Evolutionary conservation across 148 eudicot species (phyloP).

Genomic region (Talinum fruticosum): DNA sequence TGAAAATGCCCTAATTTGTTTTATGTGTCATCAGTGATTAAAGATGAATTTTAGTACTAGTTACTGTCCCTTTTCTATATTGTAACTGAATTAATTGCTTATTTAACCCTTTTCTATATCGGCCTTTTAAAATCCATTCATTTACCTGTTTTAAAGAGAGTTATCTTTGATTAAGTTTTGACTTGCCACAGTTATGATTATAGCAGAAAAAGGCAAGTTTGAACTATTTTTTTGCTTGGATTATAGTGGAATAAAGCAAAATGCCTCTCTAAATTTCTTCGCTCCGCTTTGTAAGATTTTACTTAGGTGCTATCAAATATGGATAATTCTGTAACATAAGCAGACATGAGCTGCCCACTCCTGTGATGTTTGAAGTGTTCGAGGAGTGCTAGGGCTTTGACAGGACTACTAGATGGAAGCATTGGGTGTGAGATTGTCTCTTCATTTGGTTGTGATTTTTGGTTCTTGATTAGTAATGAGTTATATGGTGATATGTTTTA

Average conservation of each 20-base stretch:
- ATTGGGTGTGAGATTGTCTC: neutral
- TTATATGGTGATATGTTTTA: too few species aligned
- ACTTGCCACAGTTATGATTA: neutral
- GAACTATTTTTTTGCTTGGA: too few species aligned
- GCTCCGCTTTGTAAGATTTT: neutral
- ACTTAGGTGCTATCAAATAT: neutral
- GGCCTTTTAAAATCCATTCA: neutral
- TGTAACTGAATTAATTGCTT: too few species aligned
- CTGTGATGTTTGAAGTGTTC: neutral
- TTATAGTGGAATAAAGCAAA: too few species aligned
- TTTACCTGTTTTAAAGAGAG: neutral
- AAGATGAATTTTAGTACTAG: too few species aligned
- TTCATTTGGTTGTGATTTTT: neutral
- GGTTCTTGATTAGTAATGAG: neutral
- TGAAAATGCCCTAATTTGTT: too few species aligned
- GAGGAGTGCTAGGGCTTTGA: neutral
- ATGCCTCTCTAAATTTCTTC: too few species aligned
- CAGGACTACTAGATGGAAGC: neutral
- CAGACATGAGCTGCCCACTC: neutral
- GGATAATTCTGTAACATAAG: neutral
- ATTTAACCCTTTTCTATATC: neutral
- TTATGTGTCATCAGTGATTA: too few species aligned
- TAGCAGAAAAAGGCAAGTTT: too few species aligned
- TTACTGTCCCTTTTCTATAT: too few species aligned
- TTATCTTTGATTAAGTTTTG: neutral